Evolutionary conservation across 768 basidiomycete species (phyloP), one percentile per base, ranked within the genome.

Genomic region (Fistulinella prunicolor): DNA sequence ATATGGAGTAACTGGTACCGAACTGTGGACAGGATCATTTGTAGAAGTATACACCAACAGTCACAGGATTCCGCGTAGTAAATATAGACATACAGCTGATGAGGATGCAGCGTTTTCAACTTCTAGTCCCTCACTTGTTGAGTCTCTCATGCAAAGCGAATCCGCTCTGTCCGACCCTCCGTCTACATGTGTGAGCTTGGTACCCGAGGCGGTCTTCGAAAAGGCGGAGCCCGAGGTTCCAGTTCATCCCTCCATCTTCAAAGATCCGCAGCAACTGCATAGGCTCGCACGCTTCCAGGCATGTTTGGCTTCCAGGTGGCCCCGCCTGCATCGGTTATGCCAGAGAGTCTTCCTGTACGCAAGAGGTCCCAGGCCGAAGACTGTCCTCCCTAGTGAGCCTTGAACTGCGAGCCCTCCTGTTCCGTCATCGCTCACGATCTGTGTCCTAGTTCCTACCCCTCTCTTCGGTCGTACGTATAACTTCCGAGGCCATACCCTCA

Each of bases 341-440:
- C 36, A 30, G 23, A 54, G 49, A 23, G 17, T 21, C 12, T 24
- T 59, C 8, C 43, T 55, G 20, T 83, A 82, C 57, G 46, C 80
- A 38, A 73, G 77, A 59, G 86, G 86, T 5, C 86, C 85, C 1
- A 65, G 78, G 30, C 83, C 82, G 16, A 80, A 70, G 62, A 73
- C 56, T 59, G 79, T 69, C 57, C 79, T 66, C 61, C 73, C 72
- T 65, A 77, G 72, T 76, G 47, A 53, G 50, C 35, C 20, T 24
- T 24, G 7, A 16, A 4, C 12, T 9, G 9, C 14, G 16, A 34
- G 9, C 12, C 12, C 43, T 29, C 12, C 34, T 38, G 38, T 20
- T 34, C 8, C 26, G 9, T 39, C 13, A 8, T 4, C 10, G 36
- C 42, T 62, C 39, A 44, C 29, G 22, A 26, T 45, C 32, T 24